These are phyloP conservation scores for Aureobasidium lini DNA, from an alignment of 2,329 filamentous ascomycete species.

Conservation along the genomic window DNA sequence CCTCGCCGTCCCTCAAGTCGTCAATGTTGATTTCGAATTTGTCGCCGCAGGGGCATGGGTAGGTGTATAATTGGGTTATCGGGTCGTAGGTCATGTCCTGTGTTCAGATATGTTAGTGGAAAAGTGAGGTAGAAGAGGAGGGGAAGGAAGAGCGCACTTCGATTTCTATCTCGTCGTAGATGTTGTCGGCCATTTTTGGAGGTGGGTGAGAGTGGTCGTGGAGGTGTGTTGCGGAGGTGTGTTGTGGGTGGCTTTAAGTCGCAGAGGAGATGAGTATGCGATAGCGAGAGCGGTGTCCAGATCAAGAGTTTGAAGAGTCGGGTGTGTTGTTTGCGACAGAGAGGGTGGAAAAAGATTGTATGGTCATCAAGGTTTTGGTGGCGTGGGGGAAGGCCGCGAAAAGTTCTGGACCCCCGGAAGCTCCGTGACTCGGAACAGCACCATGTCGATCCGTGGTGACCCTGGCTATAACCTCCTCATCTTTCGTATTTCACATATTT, in stretches of 20 bases:
- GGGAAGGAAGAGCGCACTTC: conserved; percentile 40
- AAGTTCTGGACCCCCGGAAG: too few relatives aligned
- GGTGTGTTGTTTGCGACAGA: too few relatives aligned
- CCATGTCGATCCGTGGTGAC: too few relatives aligned
- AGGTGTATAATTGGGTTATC: conserved; percentile 79
- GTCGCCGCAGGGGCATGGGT: conserved; percentile 95
- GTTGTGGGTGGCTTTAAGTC: background rate
- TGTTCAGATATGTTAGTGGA: background rate
- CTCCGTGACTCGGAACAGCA: too few relatives aligned
- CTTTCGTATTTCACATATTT: too few relatives aligned
- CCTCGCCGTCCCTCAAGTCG: conserved; percentile 79
- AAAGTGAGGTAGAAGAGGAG: background rate
- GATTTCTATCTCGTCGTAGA: conserved; percentile 98
- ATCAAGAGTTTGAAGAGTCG: too few relatives aligned
- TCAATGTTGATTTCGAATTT: conserved; percentile 83
- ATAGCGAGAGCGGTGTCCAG: background rate
- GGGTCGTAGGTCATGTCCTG: conserved; percentile 85
- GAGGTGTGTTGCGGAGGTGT: background rate
- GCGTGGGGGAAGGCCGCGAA: too few relatives aligned
- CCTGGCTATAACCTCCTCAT: too few relatives aligned
- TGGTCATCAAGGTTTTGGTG: too few relatives aligned
- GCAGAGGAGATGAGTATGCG: background rate
- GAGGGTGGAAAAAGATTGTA: too few relatives aligned
- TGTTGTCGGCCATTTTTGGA: conserved; percentile 30
- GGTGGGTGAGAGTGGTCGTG: background rate